A percentile compares a stretch with the other conserved stretches of the same genome.
Evolutionary conservation across 2,329 filamentous ascomycete genomes (phyloP).

Genomic region (Ascochyta viciae-villosae): DNA sequence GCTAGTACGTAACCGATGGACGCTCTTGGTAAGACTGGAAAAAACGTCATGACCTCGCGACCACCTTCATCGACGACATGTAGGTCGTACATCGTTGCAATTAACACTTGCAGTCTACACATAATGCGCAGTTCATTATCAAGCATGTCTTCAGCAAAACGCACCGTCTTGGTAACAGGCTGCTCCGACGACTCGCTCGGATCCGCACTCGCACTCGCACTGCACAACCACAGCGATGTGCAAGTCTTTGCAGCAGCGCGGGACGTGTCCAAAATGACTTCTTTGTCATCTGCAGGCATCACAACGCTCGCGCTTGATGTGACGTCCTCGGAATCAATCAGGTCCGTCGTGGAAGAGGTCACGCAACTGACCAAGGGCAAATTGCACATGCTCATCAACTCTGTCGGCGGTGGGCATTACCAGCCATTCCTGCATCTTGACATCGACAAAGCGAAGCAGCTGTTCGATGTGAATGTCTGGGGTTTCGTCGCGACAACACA

Average conservation of each 20-base stretch:
- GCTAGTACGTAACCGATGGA: constrained; percentile 14
- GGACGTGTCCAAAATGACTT: constrained; percentile 35
- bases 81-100: not conserved
- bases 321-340: constrained; percentile 18
- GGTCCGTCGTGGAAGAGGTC: constrained; percentile 8
- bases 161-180: constrained; percentile 31
- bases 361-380: constrained; percentile 16
- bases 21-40: constrained; percentile 12
- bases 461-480: constrained; percentile 51
- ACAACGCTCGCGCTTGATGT: constrained; percentile 14
- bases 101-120: no score
- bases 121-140: not conserved
- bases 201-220: constrained; percentile 49
- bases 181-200: constrained; percentile 50
- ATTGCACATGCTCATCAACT: constrained; percentile 49
- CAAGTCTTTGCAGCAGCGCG: constrained; percentile 55
- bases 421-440: constrained; percentile 42
- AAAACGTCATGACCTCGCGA: constrained; percentile 7
- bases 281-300: constrained; percentile 3
- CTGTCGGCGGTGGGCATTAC: constrained; percentile 47
- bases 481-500: constrained; percentile 47
- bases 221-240: constrained; percentile 44
- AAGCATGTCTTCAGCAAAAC: constrained; percentile 2
- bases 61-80: constrained; percentile 1
- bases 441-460: constrained; percentile 17